These are phyloP conservation scores for Trypethelium eluteriae DNA, from an alignment of 495 filamentous ascomycete genomes.

Conservation along the genomic window DNA sequence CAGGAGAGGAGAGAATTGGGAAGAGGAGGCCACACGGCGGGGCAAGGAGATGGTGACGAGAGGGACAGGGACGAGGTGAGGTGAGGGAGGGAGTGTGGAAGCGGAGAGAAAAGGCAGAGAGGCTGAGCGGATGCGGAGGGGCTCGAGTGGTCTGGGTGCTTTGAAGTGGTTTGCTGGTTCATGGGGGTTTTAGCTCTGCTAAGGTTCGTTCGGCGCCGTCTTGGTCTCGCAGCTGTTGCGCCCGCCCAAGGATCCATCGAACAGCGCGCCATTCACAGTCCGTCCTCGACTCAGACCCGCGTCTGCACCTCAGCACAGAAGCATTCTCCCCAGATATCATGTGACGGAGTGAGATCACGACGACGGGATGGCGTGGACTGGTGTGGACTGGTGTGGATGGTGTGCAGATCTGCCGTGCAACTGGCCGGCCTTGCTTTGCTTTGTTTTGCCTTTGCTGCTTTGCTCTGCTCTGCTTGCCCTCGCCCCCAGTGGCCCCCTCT, in stretches of 20 bases:
- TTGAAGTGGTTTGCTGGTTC: too few relatives aligned
- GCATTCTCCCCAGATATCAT: background rate
- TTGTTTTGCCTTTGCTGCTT: too few relatives aligned
- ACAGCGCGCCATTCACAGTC: background rate
- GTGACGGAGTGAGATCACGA: background rate
- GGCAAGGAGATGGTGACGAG: background rate
- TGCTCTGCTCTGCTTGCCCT: background rate
- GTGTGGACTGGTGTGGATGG: background rate
- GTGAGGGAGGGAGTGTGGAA: background rate
- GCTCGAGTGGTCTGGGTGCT: too few relatives aligned
- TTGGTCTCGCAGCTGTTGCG: background rate
- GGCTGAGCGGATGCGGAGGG: conserved; percentile 3
- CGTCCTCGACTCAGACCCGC: background rate
- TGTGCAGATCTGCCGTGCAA: background rate
- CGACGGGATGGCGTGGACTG: too few relatives aligned
- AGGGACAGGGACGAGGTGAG: background rate
- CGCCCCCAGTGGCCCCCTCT: background rate
- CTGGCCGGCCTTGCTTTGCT: background rate
- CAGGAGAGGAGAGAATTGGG: background rate
- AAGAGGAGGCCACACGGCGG: background rate
- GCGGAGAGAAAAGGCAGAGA: conserved; percentile 12
- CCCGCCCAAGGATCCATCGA: conserved; percentile 6
- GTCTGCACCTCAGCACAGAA: background rate
- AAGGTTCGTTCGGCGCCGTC: conserved; percentile 11
- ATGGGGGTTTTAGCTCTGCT: background rate